Percentiles rank a stretch among this genome's conserved stretches.
These are phyloP conservation scores for Dothiorella sarmentorum DNA, from an alignment of 2,329 filamentous ascomycete species.

Conservation along the genomic window DNA sequence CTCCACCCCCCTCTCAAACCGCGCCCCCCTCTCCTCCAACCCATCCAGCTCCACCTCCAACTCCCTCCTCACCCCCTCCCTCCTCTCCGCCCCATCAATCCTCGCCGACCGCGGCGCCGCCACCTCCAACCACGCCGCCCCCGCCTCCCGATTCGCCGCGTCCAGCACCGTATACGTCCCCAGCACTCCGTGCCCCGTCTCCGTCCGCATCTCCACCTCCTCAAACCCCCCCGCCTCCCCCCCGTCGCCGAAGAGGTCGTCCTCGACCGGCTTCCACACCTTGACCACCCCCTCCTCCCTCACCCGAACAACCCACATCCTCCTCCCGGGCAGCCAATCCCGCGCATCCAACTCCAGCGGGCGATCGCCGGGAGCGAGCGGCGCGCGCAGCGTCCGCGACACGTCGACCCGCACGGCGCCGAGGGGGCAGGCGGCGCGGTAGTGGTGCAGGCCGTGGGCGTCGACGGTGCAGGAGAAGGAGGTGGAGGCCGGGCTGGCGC, in stretches of 20 bases:
- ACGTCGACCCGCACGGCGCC: not conserved
- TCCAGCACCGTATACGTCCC: conserved; percentile 6
- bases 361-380: not conserved
- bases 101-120: not conserved
- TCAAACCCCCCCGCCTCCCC: too few species aligned
- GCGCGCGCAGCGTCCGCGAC: not conserved
- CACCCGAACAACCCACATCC: not conserved
- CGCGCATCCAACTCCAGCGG: too few species aligned
- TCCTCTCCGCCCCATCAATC: not conserved
- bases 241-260: not conserved
- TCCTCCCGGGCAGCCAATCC: too few species aligned
- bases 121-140: not conserved
- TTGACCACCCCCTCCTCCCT: not conserved
- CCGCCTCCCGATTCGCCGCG: conserved; percentile 1
- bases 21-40: not conserved
- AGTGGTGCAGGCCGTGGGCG: not conserved
- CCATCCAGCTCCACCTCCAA: not conserved
- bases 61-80: not conserved
- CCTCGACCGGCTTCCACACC: not conserved
- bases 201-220: not conserved
- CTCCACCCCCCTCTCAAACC: not conserved
- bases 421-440: not conserved
- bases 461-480: not conserved
- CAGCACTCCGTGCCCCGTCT: not conserved
- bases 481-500: not conserved